phyloP scores from a whole-genome alignment of 768 basidiomycete genomes.

The Lactarius indigo region DNA sequence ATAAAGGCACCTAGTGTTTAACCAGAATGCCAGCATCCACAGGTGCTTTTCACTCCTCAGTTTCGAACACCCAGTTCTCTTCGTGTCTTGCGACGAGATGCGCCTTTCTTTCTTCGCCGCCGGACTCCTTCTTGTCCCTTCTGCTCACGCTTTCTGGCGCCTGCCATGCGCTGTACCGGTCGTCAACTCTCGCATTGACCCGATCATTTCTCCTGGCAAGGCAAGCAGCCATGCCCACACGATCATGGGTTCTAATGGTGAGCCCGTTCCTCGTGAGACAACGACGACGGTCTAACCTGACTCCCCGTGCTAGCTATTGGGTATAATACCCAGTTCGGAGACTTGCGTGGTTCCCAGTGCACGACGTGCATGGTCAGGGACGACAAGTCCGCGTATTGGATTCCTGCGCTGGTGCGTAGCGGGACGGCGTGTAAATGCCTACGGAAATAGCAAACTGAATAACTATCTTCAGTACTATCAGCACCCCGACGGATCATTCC shows the following conservation, averaged over 20 bases:
- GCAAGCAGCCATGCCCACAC: conserved; percentile 20
- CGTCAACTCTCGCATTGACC: conserved; percentile 19
- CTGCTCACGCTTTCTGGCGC: conserved; percentile 18
- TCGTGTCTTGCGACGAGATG: background rate
- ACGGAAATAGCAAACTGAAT: conserved; percentile 1
- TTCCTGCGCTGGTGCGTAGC: conserved; percentile 16
- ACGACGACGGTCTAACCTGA: background rate
- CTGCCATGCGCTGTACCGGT: conserved; percentile 18
- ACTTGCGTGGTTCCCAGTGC: conserved; percentile 17
- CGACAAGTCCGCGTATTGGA: conserved; percentile 24
- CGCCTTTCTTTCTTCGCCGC: conserved; percentile 11
- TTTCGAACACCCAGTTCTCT: background rate
- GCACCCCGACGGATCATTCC: conserved; percentile 10
- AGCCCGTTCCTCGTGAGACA: background rate
- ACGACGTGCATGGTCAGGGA: conserved; percentile 23
- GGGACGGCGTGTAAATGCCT: background rate
- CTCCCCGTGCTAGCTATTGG: conserved; percentile 8
- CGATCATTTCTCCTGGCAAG: conserved; percentile 15
- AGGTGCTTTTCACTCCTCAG: conserved; percentile 3
- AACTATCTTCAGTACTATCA: conserved; percentile 20
- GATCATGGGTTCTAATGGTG: conserved; percentile 22
- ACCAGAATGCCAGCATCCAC: conserved; percentile 4
- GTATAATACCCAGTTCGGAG: conserved; percentile 11
- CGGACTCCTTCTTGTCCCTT: conserved; percentile 11
- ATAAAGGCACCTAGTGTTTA: conserved; percentile 6